phyloP scores from a whole-genome alignment of 345 rosid genomes.

The Euphorbia lathyris region DNA sequence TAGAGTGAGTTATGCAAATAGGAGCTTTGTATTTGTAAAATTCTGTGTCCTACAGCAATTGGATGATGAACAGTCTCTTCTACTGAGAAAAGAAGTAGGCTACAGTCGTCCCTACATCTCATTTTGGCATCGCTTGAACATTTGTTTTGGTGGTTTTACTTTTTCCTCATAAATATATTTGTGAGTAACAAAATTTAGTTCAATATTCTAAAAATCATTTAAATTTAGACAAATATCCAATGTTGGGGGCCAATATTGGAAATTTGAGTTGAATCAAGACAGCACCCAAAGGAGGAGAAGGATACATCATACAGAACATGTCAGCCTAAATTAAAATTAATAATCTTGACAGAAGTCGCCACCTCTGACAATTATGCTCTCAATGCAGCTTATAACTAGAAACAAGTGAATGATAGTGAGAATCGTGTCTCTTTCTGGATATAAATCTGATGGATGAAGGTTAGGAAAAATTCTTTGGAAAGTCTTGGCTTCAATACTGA shows the following conservation, averaged over 20 bases:
- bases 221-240: too few species aligned
- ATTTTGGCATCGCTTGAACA: not conserved
- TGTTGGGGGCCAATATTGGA: too few species aligned
- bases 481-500: not conserved
- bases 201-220: too few species aligned
- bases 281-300: too few species aligned
- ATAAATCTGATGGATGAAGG: not conserved
- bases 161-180: too few species aligned
- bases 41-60: slow-evolving; percentile 42
- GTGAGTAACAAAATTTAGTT: too few species aligned
- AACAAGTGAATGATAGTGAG: not conserved
- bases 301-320: not conserved
- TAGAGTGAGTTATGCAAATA: slow-evolving; percentile 36
- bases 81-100: slow-evolving; percentile 61
- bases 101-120: slow-evolving; percentile 53
- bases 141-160: not conserved
- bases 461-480: not conserved
- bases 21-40: slow-evolving; percentile 46
- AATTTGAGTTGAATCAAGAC: too few species aligned
- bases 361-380: not conserved
- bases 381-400: not conserved
- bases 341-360: not conserved
- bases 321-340: not conserved
- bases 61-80: slow-evolving; percentile 70
- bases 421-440: not conserved